Evolutionary conservation across 2,329 filamentous ascomycete genomes (phyloP).

Genomic region (Aspergillus terreus): DNA sequence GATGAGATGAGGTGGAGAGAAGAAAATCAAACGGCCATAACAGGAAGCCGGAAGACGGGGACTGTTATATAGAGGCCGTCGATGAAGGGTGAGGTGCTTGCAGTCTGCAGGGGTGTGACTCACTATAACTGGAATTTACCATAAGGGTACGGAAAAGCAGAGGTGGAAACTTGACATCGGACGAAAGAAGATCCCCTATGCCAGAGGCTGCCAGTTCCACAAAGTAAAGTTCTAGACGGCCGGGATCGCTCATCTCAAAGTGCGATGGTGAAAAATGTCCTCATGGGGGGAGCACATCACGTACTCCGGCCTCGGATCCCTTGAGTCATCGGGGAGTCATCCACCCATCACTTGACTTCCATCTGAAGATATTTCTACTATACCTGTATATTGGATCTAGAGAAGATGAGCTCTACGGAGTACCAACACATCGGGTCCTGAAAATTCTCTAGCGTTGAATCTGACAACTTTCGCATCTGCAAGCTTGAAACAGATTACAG

Average conservation of each 20-base stretch:
- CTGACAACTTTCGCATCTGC: neutral
- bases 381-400: too few relatives aligned
- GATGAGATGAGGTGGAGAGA: conserved; percentile 33
- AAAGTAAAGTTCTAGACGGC: conserved; percentile 10
- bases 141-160: conserved; percentile 14
- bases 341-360: neutral
- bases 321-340: conserved; percentile 4
- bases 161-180: conserved; percentile 7
- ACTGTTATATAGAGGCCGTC: conserved; percentile 9
- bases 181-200: conserved; percentile 7
- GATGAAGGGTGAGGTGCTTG: conserved; percentile 11
- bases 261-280: conserved; percentile 17
- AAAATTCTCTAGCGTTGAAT: neutral
- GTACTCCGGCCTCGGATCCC: neutral
- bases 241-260: conserved; percentile 6
- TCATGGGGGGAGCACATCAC: conserved; percentile 13
- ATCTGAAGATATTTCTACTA: neutral
- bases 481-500: conserved; percentile 1
- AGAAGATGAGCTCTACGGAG: too few relatives aligned
- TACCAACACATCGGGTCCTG: neutral
- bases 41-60: neutral
- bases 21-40: conserved; percentile 5
- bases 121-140: conserved; percentile 9
- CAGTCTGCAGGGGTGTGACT: conserved; percentile 23
- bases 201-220: conserved; percentile 6